Conservation (phyloP, 139 green algal species). For the Chlamydomonas eustigma region DNA sequence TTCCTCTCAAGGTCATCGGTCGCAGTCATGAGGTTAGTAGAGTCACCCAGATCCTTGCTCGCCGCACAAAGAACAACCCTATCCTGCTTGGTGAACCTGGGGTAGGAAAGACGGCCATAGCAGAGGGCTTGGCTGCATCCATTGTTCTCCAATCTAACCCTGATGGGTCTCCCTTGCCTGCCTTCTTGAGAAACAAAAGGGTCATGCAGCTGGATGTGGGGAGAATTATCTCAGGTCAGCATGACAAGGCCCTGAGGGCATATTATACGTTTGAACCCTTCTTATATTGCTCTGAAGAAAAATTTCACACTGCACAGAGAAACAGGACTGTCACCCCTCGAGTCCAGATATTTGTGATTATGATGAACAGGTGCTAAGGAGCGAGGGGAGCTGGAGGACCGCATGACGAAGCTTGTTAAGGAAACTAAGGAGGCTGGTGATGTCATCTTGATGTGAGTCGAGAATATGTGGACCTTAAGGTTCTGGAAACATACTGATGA, state of each 20-base stretch:
- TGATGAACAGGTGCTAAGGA: slow-evolving; percentile 57
- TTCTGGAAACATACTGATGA: no score
- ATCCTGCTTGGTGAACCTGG: slow-evolving; percentile 95
- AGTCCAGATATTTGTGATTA: no score
- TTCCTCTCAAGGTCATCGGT: slow-evolving; percentile 42
- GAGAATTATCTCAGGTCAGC: slow-evolving; percentile 81
- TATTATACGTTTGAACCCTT: no score
- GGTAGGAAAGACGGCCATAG: slow-evolving; percentile 87
- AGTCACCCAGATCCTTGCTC: slow-evolving; percentile 82
- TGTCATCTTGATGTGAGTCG: slow-evolving; percentile 85
- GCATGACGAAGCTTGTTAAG: slow-evolving; percentile 83
- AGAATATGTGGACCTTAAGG: not conserved
- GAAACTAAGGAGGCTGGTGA: slow-evolving; percentile 71
- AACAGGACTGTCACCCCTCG: no score
- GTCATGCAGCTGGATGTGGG: slow-evolving; percentile 91
- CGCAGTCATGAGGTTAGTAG: slow-evolving; percentile 42
- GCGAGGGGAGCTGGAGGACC: slow-evolving; percentile 93
- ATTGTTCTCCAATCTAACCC: slow-evolving; percentile 62
- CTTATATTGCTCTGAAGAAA: no score
- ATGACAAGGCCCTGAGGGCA: slow-evolving; percentile 14
- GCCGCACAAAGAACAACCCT: slow-evolving; percentile 93
- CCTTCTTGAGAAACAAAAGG: slow-evolving; percentile 84
- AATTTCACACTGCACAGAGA: no score
- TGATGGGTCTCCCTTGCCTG: slow-evolving; percentile 67
- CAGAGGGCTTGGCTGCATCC: slow-evolving; percentile 83